Conservation (phyloP, 2,329 filamentous ascomycete genomes). For the Ramularia endophylla region DNA sequence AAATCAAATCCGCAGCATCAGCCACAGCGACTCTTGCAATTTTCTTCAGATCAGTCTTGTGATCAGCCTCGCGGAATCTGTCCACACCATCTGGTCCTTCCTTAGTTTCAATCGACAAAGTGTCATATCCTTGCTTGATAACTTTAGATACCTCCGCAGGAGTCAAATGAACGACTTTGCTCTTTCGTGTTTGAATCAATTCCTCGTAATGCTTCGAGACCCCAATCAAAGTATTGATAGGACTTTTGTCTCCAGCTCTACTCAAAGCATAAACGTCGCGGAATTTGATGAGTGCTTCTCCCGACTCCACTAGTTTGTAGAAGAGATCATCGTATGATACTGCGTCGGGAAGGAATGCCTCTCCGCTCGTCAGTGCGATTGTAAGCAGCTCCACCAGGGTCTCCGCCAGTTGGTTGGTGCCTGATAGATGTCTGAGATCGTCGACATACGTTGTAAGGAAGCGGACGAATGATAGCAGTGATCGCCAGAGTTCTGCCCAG, state of each 20-base stretch:
- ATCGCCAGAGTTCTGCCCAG: conserved; percentile 93
- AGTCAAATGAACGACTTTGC: conserved; percentile 59
- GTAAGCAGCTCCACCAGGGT: conserved; percentile 77
- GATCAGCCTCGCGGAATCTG: conserved; percentile 72
- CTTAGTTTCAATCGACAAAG: conserved; percentile 80
- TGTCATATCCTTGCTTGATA: conserved; percentile 96
- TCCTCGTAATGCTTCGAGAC: conserved; percentile 83
- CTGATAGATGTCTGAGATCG: conserved; percentile 64
- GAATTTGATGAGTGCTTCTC: conserved; percentile 76
- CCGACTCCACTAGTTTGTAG: conserved; percentile 94
- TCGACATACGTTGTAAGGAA: conserved; percentile 83
- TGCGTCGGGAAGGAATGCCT: conserved; percentile 82
- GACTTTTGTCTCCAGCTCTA: conserved; percentile 44
- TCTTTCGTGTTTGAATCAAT: conserved; percentile 59
- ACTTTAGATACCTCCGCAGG: conserved; percentile 80
- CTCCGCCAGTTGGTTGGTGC: conserved; percentile 68
- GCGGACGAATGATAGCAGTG: conserved; percentile 76
- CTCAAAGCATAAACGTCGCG: conserved; percentile 62
- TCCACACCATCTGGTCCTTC: conserved; percentile 85
- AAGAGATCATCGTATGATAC: conserved; percentile 93
- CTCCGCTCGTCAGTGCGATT: conserved; percentile 76
- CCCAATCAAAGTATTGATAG: conserved; percentile 77
- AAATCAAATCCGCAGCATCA: conserved; percentile 44
- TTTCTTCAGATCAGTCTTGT: conserved; percentile 79
- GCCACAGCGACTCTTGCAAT: conserved; percentile 73